phyloP scores from a whole-genome alignment of 257 asterid species.

The Asclepias syriaca region DNA sequence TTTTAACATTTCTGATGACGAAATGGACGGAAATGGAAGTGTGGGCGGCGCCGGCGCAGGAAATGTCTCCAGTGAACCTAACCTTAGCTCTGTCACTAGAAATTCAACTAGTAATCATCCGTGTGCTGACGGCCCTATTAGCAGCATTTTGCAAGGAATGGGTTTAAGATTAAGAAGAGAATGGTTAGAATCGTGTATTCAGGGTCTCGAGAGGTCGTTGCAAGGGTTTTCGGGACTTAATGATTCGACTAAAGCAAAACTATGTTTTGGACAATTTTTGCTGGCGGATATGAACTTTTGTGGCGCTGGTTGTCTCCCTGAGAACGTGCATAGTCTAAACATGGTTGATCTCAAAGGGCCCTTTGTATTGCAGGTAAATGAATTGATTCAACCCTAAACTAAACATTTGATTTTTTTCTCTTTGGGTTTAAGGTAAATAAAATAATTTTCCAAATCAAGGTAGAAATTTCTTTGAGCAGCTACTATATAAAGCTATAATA shows the following conservation, averaged over 20 bases:
- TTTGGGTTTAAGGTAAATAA: neutral
- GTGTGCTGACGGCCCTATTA: constrained; percentile 42
- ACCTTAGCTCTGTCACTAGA: constrained; percentile 1
- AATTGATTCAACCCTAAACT: neutral
- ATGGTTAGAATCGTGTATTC: constrained; percentile 73
- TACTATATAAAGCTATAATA: no score
- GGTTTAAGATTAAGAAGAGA: constrained; percentile 59
- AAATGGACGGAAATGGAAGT: neutral
- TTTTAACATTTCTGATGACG: constrained; percentile 17
- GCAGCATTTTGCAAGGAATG: constrained; percentile 39
- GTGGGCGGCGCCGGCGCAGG: neutral
- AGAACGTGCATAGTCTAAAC: constrained; percentile 49
- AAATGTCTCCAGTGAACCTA: neutral
- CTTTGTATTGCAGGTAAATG: constrained; percentile 79
- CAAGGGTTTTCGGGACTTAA: constrained; percentile 50
- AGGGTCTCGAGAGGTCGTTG: constrained; percentile 40
- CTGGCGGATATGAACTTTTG: constrained; percentile 70
- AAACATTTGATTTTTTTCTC: neutral
- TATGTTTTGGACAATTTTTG: constrained; percentile 70
- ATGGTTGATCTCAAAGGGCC: constrained; percentile 82
- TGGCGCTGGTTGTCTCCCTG: constrained; percentile 79
- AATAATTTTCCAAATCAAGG: neutral
- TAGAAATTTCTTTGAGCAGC: neutral
- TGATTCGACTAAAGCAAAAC: constrained; percentile 59
- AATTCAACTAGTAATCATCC: constrained; percentile 17